These are phyloP conservation scores for Linderniella brevidens DNA, from an alignment of 257 asterid genomes.

Conservation along the genomic window DNA sequence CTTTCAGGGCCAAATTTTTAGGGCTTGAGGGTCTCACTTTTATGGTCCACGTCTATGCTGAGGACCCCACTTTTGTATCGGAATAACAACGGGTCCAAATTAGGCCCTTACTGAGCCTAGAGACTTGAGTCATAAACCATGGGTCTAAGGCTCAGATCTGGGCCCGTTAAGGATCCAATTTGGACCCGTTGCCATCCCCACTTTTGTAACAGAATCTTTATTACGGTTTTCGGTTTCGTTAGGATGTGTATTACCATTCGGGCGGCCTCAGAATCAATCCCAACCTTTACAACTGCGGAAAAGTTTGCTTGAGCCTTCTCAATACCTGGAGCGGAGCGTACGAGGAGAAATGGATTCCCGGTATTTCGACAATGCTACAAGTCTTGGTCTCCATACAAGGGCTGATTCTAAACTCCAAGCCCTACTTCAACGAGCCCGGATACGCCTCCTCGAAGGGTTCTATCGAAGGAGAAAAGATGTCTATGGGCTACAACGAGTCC, in stretches of 20 bases:
- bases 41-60: too few relatives aligned
- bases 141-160: too few relatives aligned
- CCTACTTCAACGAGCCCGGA: conserved; percentile 94
- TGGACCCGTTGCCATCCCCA: too few relatives aligned
- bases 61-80: too few relatives aligned
- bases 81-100: too few relatives aligned
- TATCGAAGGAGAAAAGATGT: conserved; percentile 30
- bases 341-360: conserved; percentile 77
- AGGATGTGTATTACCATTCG: conserved; percentile 80
- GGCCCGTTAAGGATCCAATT: too few relatives aligned
- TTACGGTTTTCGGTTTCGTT: conserved; percentile 11
- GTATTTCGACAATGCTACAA: conserved; percentile 63
- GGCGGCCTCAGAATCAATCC: conserved; percentile 91
- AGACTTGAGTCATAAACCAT: too few relatives aligned
- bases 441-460: conserved; percentile 31
- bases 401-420: conserved; percentile 71
- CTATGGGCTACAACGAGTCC: conserved; percentile 51
- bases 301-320: conserved; percentile 93
- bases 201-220: conserved; percentile 2
- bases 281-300: conserved; percentile 61
- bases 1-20: too few relatives aligned
- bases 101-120: too few relatives aligned
- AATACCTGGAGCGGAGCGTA: conserved; percentile 72
- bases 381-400: conserved; percentile 96
- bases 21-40: too few relatives aligned